phyloP scores from a whole-genome alignment of 495 filamentous ascomycete species.

The Acidiella bohemica region DNA sequence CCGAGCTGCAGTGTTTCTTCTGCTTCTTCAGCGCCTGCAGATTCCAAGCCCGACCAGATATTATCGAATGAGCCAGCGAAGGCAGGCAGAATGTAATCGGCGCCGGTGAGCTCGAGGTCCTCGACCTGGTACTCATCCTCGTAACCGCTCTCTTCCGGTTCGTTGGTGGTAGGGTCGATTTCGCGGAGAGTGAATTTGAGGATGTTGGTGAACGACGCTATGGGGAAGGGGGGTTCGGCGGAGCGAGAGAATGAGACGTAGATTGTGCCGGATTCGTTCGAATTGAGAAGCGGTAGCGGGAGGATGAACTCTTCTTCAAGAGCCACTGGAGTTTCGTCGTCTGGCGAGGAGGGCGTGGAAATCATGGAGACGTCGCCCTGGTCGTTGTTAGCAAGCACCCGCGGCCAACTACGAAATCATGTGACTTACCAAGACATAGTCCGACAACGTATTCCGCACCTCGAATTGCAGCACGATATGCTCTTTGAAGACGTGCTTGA shows the following conservation, averaged over 20 bases:
- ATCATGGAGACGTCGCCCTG: too few relatives aligned
- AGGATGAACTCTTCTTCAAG: constrained; percentile 87
- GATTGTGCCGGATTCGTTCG: constrained; percentile 76
- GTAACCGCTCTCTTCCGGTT: constrained; percentile 84
- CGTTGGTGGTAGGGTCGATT: constrained; percentile 85
- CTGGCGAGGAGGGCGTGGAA: too few relatives aligned
- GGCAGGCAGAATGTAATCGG: constrained; percentile 84
- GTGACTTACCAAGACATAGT: constrained; percentile 74
- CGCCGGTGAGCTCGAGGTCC: constrained; percentile 79
- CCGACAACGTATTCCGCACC: constrained; percentile 91
- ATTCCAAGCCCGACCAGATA: constrained; percentile 76
- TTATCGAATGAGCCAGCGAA: constrained; percentile 93
- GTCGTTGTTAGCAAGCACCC: too few relatives aligned
- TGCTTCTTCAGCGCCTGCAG: constrained; percentile 62
- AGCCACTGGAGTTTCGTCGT: constrained; percentile 49
- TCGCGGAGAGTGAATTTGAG: constrained; percentile 97
- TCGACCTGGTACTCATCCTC: constrained; percentile 97
- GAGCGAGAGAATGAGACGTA: constrained; percentile 93
- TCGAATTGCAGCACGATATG: constrained; percentile 94
- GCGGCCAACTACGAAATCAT: too few relatives aligned
- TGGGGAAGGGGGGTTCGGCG: constrained; percentile 57
- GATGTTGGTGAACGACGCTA: constrained; percentile 74
- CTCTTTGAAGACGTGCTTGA: constrained; percentile 97
- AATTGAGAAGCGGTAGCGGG: constrained; percentile 63
- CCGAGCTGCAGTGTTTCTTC: constrained; percentile 84